Evolutionary conservation across 1,139 yeast species (phyloP), one percentile per base, ranked within the genome.

Genomic region (Hansenula anomala): DNA sequence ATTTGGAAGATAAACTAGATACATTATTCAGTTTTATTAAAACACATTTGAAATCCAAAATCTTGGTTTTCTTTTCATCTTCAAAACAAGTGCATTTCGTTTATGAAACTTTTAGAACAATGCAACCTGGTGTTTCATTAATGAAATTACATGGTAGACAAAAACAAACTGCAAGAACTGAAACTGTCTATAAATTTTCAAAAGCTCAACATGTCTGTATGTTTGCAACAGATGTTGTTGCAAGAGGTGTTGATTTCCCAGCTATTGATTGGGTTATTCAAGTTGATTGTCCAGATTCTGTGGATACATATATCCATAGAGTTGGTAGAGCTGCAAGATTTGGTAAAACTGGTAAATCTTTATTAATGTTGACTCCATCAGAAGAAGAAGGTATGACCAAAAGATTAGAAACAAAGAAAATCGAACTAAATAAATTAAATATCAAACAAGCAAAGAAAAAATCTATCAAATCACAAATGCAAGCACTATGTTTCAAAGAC

Each of bases 201-300:
- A 79, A 83, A 42, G 87, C 97, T 2, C 89, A 85, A 50, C 79
- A 86, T 45, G 92, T 88, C 13, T 90, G 97, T 65, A 66, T 92
- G 35, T 84, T 92, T 59, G 96, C 97, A 3, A 92, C 99, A 0
- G 99, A 92, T 66, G 87, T 92, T 40, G 97, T 90, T 23, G 97
- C 99, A 1, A 73, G 99, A 60, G 99, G 99, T 13, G 75, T 92
- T 40, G 99, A 92, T 64, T 90, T 94, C 65, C 98, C 99, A 1
- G 84, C 96, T 1, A 88, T 92, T 40, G 97, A 92, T 55, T 92
- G 99, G 99, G 97, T 92, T 17, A 69, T 92, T 12, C 99, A 92
- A 61, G 76, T 89, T 0, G 99, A 92, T 61, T 87, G 95, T 48
- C 98, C 99, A 0, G 99, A 92, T 60, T 97, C 90, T 60, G 78